Conservation (phyloP, 176 grass and related monocot species). For the Tillandsia leiboldiana region DNA sequence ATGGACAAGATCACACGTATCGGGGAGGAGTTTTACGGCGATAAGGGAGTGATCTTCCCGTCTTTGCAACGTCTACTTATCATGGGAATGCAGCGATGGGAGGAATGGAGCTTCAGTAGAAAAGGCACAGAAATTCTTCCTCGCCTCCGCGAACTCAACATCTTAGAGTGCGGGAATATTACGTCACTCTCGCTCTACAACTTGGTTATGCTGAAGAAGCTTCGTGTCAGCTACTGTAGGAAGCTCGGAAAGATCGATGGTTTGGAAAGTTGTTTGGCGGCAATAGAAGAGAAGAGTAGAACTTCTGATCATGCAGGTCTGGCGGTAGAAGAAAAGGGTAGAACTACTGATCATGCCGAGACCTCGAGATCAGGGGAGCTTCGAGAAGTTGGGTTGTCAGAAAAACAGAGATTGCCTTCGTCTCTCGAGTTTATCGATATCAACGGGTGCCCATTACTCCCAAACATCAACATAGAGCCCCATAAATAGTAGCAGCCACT, state of each 20-base stretch:
- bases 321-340: too few species aligned
- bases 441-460: too few species aligned
- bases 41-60: background rate
- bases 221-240: background rate
- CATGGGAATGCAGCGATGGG: background rate
- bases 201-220: background rate
- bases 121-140: background rate
- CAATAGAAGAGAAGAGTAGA: background rate
- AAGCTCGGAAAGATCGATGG: background rate
- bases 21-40: constrained; percentile 14
- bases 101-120: background rate
- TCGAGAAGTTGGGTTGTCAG: too few species aligned
- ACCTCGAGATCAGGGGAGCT: too few species aligned
- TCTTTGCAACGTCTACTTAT: background rate
- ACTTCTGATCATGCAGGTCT: too few species aligned
- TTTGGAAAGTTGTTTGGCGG: background rate
- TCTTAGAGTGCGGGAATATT: background rate
- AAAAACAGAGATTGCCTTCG: too few species aligned
- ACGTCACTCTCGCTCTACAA: background rate
- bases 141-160: background rate
- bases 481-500: too few species aligned
- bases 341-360: too few species aligned
- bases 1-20: constrained; percentile 17
- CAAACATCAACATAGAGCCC: too few species aligned
- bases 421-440: too few species aligned